Percentiles rank a stretch among this genome's conserved stretches.
Evolutionary conservation across 805 yeast genomes (phyloP).

Genomic region (Priceomyces haplophilus): DNA sequence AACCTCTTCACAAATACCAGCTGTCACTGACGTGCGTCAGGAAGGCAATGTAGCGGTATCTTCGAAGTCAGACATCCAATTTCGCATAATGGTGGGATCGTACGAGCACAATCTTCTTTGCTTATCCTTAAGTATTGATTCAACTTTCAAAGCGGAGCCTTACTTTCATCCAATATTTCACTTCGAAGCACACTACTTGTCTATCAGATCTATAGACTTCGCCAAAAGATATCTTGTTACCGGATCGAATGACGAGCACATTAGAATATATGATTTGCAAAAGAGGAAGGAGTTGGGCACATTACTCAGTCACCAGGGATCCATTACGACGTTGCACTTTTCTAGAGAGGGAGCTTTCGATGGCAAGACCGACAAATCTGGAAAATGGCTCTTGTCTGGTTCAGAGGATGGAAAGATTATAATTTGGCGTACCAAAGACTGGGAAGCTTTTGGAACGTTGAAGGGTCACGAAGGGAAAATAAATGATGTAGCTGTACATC

Average conservation of each 20-base stretch:
- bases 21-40: not conserved
- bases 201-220: conserved; percentile 80
- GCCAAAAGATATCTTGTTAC: conserved; percentile 85
- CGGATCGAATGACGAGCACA: conserved; percentile 94
- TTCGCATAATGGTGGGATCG: conserved; percentile 89
- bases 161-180: conserved; percentile 92
- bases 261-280: conserved; percentile 89
- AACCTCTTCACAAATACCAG: not conserved
- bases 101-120: conserved; percentile 92
- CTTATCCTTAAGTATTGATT: conserved; percentile 65
- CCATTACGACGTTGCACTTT: conserved; percentile 74
- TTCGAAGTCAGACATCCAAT: conserved; percentile 29
- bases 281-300: conserved; percentile 93
- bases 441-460: conserved; percentile 87
- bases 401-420: conserved; percentile 88
- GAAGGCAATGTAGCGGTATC: conserved; percentile 7
- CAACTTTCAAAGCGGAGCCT: conserved; percentile 39
- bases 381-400: conserved; percentile 88
- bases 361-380: conserved; percentile 38
- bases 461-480: conserved; percentile 87
- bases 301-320: conserved; percentile 82
- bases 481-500: conserved; percentile 85
- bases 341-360: conserved; percentile 44
- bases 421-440: conserved; percentile 94
- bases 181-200: conserved; percentile 88